These are phyloP conservation scores for Lycium barbarum DNA, from an alignment of 257 asterid genomes.

Conservation along the genomic window DNA sequence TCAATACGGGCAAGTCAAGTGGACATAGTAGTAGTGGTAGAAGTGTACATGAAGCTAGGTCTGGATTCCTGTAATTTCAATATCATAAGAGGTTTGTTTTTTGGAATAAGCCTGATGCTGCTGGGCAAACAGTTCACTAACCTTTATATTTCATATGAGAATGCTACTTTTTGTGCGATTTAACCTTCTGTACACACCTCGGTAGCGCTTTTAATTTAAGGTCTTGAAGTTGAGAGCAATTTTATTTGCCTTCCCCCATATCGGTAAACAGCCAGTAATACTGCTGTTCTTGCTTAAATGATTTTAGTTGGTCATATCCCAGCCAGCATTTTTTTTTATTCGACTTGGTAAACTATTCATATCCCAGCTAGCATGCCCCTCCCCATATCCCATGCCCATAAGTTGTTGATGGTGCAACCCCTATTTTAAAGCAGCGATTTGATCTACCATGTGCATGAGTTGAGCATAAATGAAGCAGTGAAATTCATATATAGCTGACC, in stretches of 20 bases:
- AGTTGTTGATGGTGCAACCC: not conserved
- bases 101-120: constrained; percentile 31
- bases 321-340: not conserved
- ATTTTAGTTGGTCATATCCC: not conserved
- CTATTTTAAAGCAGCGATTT: not conserved
- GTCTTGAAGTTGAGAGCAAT: not conserved
- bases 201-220: not conserved
- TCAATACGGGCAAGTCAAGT: constrained; percentile 50
- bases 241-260: not conserved
- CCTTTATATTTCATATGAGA: constrained; percentile 14
- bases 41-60: constrained; percentile 47
- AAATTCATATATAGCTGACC: not conserved
- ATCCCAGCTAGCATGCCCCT: not conserved
- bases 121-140: not conserved
- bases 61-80: constrained; percentile 56
- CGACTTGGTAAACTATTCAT: not conserved
- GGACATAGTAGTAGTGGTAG: constrained; percentile 40
- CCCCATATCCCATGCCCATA: not conserved
- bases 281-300: not conserved
- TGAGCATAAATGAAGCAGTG: not conserved
- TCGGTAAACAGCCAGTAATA: not conserved
- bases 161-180: constrained; percentile 19
- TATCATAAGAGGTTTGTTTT: constrained; percentile 13
- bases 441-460: not conserved
- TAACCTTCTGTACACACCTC: constrained; percentile 15